Base-by-base conservation (phyloP, 352 stramenopile species). In the Phytophthora pseudosyringae region DNA sequence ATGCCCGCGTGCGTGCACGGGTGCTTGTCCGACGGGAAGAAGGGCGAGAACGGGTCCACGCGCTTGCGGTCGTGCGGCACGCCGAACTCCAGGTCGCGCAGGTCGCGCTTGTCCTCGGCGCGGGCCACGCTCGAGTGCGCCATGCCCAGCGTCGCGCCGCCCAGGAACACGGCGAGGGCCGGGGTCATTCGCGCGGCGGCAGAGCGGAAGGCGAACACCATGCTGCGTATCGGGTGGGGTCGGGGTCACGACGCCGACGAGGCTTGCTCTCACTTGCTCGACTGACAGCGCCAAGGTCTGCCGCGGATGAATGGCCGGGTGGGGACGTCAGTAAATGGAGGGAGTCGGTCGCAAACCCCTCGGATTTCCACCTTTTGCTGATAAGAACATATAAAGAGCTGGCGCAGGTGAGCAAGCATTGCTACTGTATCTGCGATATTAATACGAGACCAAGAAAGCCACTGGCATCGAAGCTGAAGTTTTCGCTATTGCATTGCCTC, bases 1-100 rank as follows among this genome's bases (percentile, higher is more conserved):
- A 96, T 94, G 47, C 91, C 88, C 8, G 90, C 86, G 63, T 96
- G 80, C 44, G 90, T 97, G 71, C 90, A 97, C 62, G 88, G 85
- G 71, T 97, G 90, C 67, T 95, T 95, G 75, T 95, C 88, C 21
- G 88, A 95, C 54, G 88, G 88, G 59, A 95, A 95, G 68, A 95
- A 95, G 7, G 88, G 88, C 54, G 88, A 95, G 75, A 94, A 91
- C 46, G 88, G 88, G 49, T 95, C 88, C 58, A 95, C 88, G 71
- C 88, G 88, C 71, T 95, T 95, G 76, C 88, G 88, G 64, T 95
- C 83, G 53, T 90, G 79, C 2, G 88, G 88, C 51, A 95, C 82
- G 44, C 88, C 88, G 46, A 95, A 95, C 72, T 95, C 88, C 12
- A 90, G 78, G 69, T 95, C 88, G 44, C 88, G 83, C 55, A 95